A percentile compares a stretch with the other conserved stretches of the same genome.
Conservation (phyloP, 1,284 basidiomycete species). For the Malassezia cuniculi region DNA sequence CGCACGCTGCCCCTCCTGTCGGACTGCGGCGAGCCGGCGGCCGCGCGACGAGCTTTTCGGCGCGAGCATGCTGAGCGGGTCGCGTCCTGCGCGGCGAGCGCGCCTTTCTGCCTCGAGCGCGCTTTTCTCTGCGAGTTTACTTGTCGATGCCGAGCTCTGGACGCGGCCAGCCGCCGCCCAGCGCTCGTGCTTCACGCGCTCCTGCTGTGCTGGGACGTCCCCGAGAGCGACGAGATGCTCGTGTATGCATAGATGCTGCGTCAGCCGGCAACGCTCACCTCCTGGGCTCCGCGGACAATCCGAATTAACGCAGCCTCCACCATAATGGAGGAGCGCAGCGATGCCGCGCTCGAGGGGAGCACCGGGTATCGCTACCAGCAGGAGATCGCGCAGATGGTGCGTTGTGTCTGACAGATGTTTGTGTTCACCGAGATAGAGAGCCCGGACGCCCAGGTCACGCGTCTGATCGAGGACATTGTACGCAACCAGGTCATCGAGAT, state of each 20-base stretch:
- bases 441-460: constrained; percentile 71
- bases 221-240: constrained; percentile 12
- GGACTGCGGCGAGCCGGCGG: background rate
- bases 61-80: background rate
- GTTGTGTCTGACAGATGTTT: constrained; percentile 60
- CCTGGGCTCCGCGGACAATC: background rate
- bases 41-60: background rate
- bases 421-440: constrained; percentile 92
- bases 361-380: constrained; percentile 34
- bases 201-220: constrained; percentile 14
- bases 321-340: background rate
- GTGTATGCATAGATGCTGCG: background rate
- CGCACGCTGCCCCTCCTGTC: background rate
- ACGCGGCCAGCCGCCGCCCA: constrained; percentile 18
- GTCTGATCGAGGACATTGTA: constrained; percentile 90
- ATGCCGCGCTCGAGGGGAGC: constrained; percentile 3
- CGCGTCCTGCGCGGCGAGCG: too few relatives aligned
- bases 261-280: too few relatives aligned
- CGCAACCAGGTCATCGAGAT: constrained; percentile 82
- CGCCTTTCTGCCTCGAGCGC: too few relatives aligned
- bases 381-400: constrained; percentile 71
- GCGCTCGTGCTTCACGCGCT: constrained; percentile 14
- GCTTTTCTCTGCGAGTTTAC: constrained; percentile 14
- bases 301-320: background rate
- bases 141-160: constrained; percentile 15